These are phyloP conservation scores for Calonectria pseudoreteaudii DNA, from an alignment of 2,329 filamentous ascomycete genomes.

Conservation along the genomic window DNA sequence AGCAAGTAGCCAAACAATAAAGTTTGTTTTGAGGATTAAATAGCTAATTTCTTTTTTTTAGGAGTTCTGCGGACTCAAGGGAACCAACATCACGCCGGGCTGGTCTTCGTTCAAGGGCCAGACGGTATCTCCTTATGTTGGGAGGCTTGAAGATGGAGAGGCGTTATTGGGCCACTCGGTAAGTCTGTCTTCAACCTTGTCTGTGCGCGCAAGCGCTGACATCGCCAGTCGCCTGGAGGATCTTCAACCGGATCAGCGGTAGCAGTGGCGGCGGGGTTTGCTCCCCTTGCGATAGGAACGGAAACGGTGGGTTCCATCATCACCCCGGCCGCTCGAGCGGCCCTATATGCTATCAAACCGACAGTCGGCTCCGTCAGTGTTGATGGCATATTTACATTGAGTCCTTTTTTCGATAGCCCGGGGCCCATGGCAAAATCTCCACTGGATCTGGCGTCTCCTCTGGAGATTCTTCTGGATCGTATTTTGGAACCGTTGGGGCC, in stretches of 20 bases:
- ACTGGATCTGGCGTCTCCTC: neutral
- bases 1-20: neutral
- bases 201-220: neutral
- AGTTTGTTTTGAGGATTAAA: neutral
- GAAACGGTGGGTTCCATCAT: conserved; percentile 49
- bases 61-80: conserved; percentile 14
- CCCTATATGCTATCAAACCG: conserved; percentile 44
- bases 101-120: conserved; percentile 38
- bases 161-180: conserved; percentile 29
- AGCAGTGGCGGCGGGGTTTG: conserved; percentile 45
- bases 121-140: conserved; percentile 44
- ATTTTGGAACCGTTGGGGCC: neutral
- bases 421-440: conserved; percentile 16
- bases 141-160: conserved; percentile 31
- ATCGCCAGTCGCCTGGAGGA: conserved; percentile 43
- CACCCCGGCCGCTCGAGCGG: conserved; percentile 33
- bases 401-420: neutral
- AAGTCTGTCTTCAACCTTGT: neutral
- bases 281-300: conserved; percentile 47
- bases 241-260: conserved; percentile 51
- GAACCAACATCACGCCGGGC: neutral
- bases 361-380: conserved; percentile 23
- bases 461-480: neutral
- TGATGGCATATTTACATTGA: neutral
- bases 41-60: too few species aligned